Conservation (phyloP, 169 alveolate species). For the Eimeria falciformis region DNA sequence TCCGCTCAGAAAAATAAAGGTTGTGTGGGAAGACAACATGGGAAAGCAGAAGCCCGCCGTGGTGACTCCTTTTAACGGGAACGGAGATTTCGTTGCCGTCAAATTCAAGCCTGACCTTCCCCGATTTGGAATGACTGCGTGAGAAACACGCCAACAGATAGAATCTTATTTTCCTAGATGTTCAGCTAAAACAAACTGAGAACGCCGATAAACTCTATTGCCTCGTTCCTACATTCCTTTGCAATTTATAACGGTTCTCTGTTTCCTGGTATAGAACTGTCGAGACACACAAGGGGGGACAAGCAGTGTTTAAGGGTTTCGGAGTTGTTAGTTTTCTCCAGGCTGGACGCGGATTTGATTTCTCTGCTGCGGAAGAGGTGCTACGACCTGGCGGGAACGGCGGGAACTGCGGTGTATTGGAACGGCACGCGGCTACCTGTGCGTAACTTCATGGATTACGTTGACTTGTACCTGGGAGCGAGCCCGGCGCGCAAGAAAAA, state of each 20-base stretch:
- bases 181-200: too few species aligned
- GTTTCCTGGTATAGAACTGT: too few species aligned
- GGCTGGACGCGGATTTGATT: constrained; percentile 81
- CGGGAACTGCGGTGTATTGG: constrained; percentile 94
- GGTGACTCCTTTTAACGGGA: constrained; percentile 75
- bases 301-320: too few species aligned
- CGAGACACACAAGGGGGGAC: too few species aligned
- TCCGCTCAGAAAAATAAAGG: constrained; percentile 74
- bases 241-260: too few species aligned
- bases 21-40: constrained; percentile 82
- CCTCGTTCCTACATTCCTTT: neutral
- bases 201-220: too few species aligned
- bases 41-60: constrained; percentile 78
- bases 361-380: constrained; percentile 97
- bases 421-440: constrained; percentile 93
- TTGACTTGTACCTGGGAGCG: constrained; percentile 91
- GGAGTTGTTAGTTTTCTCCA: neutral
- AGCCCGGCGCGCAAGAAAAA: constrained; percentile 31
- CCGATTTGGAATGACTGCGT: constrained; percentile 80
- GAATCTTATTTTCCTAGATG: too few species aligned
- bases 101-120: constrained; percentile 98
- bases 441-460: constrained; percentile 95
- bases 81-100: constrained; percentile 85
- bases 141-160: neutral
- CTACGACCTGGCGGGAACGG: constrained; percentile 99